Percentiles rank a stretch among this genome's conserved stretches.
These are phyloP conservation scores for Neckera pumila DNA, from an alignment of 225 moss, liverwort and hornwort species.

Conservation along the genomic window DNA sequence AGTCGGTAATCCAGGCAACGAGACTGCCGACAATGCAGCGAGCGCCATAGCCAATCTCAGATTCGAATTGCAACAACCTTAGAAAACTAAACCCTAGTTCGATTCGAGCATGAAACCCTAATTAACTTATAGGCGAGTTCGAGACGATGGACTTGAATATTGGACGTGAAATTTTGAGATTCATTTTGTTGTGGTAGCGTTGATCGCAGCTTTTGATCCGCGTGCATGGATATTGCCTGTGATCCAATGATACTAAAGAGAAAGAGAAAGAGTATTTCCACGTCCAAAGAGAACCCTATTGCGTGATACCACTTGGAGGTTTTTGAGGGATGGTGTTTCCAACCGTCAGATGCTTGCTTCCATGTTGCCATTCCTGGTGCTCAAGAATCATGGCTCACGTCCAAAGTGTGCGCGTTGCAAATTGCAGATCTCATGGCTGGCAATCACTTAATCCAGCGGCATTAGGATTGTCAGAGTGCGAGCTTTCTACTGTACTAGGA, in stretches of 20 bases:
- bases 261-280: neutral
- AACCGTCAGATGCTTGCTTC: neutral
- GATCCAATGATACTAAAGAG: neutral
- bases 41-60: slow-evolving; percentile 3
- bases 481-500: neutral
- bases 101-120: neutral
- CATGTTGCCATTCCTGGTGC: neutral
- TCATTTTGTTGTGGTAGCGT: neutral
- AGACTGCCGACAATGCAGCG: neutral
- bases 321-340: neutral
- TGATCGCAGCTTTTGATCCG: neutral
- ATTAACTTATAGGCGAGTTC: no score
- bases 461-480: neutral
- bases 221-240: neutral
- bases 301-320: neutral
- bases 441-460: neutral
- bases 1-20: neutral
- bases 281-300: neutral
- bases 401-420: neutral
- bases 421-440: neutral
- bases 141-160: no score
- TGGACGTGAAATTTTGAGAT: neutral
- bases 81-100: neutral
- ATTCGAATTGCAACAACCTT: neutral
- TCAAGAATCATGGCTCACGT: neutral